These are phyloP conservation scores for Thermothelomyces thermophilus DNA, from an alignment of 2,329 filamentous ascomycete species.

Conservation along the genomic window DNA sequence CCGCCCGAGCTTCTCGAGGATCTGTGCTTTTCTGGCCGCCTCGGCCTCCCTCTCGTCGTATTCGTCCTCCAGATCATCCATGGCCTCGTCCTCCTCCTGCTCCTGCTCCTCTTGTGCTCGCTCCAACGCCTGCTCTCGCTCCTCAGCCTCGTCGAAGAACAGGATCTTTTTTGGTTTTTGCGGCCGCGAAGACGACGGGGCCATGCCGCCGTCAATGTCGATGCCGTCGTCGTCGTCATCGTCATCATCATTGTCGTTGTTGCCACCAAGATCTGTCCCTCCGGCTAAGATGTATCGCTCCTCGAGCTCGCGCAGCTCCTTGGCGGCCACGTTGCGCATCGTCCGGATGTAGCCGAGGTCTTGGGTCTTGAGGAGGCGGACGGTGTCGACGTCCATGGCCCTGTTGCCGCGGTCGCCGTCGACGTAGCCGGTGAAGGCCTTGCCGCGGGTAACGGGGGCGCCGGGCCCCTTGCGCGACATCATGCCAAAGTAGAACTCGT, in stretches of 20 bases:
- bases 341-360: conserved; percentile 60
- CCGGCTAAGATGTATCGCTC: conserved; percentile 45
- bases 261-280: conserved; percentile 27
- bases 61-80: conserved; percentile 27
- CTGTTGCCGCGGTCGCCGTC: conserved; percentile 52
- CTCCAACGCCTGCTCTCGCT: conserved; percentile 29
- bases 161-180: conserved; percentile 42
- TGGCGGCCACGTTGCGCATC: conserved; percentile 52
- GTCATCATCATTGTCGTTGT: conserved; percentile 29
- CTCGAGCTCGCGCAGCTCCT: conserved; percentile 51
- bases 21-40: conserved; percentile 32
- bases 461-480: conserved; percentile 53
- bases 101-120: conserved; percentile 28
- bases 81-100: conserved; percentile 33
- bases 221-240: conserved; percentile 28
- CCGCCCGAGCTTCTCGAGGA: conserved; percentile 40
- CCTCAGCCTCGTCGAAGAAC: conserved; percentile 39
- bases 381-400: conserved; percentile 48
- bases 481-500: conserved; percentile 70
- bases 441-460: conserved; percentile 38
- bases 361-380: conserved; percentile 61
- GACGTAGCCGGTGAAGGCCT: conserved; percentile 48
- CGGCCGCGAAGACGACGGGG: conserved; percentile 9
- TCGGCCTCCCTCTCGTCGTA: conserved; percentile 28
- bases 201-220: conserved; percentile 27